Evolutionary conservation across 768 basidiomycete genomes (phyloP), one percentile per base, ranked within the genome.

Genomic region (Lactifluus pinguis): DNA sequence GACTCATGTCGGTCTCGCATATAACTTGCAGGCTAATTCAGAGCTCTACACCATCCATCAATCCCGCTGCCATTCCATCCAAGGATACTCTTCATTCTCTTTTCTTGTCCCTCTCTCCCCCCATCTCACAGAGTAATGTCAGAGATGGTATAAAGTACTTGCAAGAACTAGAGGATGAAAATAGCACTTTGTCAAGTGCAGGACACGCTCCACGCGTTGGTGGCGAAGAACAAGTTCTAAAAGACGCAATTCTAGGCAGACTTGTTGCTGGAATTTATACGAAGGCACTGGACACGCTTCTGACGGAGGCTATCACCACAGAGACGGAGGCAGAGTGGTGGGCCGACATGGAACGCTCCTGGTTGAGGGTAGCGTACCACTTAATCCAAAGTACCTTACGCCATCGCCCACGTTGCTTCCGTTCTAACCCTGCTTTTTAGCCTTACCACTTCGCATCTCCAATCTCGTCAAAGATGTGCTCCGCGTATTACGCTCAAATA

Each of bases 261-360:
- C 66, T 86, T 4, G 72, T 81, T 0, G 76, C 83, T 5, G 78
- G 78, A 8, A 61, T 89, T 15, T 92, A 92, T 68, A 75, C 82
- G 6, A 79, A 86, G 56, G 79, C 83, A 1, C 72, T 94, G 67
- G 81, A 90, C 63, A 68, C 75, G 21, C 82, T 84, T 59, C 71
- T 95, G 60, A 68, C 75, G 10, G 83, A 90, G 67, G 89, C 93
- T 1, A 76, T 81, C 9, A 71, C 83, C 38, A 82, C 85, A 13
- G 92, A 94, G 66, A 72, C 77, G 7, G 90, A 93, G 67, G 83
- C 89, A 19, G 82, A 88, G 49, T 97, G 89, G 87, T 98, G 94
- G 94, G 78, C 79, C 15, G 79, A 83, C 32, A 70, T 88, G 45
- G 84, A 86, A 63, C 78, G 82, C 36, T 91, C 87, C 3, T 68